Base-by-base conservation (phyloP, 2,329 filamentous ascomycete species). In the Exophiala lecanii-corni region DNA sequence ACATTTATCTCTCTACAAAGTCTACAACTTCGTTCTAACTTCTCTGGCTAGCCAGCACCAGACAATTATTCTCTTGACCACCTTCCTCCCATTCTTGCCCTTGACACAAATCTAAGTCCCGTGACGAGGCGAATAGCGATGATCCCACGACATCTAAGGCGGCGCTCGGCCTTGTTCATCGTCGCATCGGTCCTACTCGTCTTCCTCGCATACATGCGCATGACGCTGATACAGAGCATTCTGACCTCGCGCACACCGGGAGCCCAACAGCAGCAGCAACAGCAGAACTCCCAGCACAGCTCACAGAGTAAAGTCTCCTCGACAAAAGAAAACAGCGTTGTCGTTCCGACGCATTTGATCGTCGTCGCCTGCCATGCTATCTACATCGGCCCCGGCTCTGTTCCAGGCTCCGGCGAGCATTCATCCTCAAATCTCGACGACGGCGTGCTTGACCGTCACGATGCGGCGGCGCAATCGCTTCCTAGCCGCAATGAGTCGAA, bases 361-460 rank as follows among this genome's bases (percentile, higher is more conserved):
- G 68, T 94, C 36, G 83, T 94, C 38, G 92, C 87, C 69, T 89
- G 88, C 61, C 88, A 94, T 65, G 85, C 80, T 19, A 86, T 91
- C 45, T 94, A 84, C 73, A 65, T 72, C 10, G 81, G 81, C 18
- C 79, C 80, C 0, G n/a, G n/a, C n/a, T 68, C 72, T 2, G 63
- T 65, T 1, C 62, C 64, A 1, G 80, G 80, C 23, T 50, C 59
- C 15, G 66, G 75, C 46, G 79, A 4, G 79, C 85, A 59, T 86
- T 82, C 9, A 7, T 7, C 33, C 4, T 5, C 17, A n/a, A 35
- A 81, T 68, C 12, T 36, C 16, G 4, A 26, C 13, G 12, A 6
- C 23, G 23, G 12, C 7, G 6, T 7, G 7, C 7, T 12, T 7
- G 23, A 26, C 6, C n/a, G n/a, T n/a, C n/a, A n/a, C n/a, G n/a